Evolutionary conservation across 345 rosid species (phyloP).

Genomic region (Boechera stricta): DNA sequence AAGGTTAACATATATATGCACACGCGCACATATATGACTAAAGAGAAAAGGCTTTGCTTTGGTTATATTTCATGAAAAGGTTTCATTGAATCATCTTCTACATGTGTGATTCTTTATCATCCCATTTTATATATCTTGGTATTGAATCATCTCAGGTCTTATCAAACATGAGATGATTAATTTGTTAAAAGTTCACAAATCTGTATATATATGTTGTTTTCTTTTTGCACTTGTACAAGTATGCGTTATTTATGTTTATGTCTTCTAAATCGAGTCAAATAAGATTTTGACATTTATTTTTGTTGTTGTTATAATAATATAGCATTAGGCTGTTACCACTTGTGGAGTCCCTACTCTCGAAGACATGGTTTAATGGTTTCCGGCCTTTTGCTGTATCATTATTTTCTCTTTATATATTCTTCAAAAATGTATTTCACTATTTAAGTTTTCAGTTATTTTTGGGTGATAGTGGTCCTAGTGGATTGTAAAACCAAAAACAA

Average conservation of each 20-base stretch:
- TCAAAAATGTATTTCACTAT: slow-evolving; percentile 4
- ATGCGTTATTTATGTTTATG: background rate
- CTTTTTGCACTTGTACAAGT: too few relatives aligned
- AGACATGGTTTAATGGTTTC: slow-evolving; percentile 44
- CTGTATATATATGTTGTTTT: too few relatives aligned
- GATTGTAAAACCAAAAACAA: slow-evolving; percentile 38
- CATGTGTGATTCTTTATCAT: too few relatives aligned
- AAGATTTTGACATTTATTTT: background rate
- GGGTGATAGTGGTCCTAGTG: slow-evolving; percentile 41
- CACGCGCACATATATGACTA: background rate
- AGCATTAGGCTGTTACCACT: slow-evolving; percentile 11
- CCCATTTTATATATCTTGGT: too few relatives aligned
- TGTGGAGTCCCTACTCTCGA: slow-evolving; percentile 40
- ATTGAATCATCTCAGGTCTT: background rate
- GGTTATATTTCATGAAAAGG: background rate
- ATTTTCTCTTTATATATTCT: slow-evolving; percentile 9
- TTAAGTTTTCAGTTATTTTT: slow-evolving; percentile 35
- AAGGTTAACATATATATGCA: background rate
- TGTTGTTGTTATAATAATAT: background rate
- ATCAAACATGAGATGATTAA: background rate
- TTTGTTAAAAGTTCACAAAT: background rate
- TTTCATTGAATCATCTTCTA: background rate
- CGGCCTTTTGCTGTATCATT: slow-evolving; percentile 35
- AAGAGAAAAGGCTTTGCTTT: background rate
- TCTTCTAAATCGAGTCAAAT: background rate